Evolutionary conservation across 2,329 filamentous ascomycete species (phyloP), one percentile per base, ranked within the genome.

Genomic region (Colletotrichum aenigma): DNA sequence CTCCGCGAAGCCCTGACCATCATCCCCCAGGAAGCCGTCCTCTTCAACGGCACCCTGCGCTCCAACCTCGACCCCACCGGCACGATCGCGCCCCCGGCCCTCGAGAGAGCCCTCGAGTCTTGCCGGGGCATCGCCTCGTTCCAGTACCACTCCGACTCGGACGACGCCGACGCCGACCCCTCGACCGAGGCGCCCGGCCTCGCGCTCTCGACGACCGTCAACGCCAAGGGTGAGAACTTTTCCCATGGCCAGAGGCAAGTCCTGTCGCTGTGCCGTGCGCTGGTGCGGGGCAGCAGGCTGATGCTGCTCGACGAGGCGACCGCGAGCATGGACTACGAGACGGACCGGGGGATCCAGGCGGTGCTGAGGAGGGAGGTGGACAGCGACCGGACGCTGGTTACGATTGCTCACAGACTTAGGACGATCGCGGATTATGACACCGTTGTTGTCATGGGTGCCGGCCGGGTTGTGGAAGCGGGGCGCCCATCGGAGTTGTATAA

Each of bases 351-450:
- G 4, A 90, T 92, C 71, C 90, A 92, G 81, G 82, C 83, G n/a
- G 87, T 90, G 3, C 80, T 92, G 36, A 85, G 89, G 18, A 81
- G 84, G 10, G 89, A 90, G 77, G 85, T 92, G 32, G 84, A 86
- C 68, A 84, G 83, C 58, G 86, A 87, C 30, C 85, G 89, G 28
- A 92, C 90, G 12, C 84, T 92, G 6, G 87, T 92, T 24, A 91
- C 90, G 4, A 91, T 92, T 76, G 90, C 94, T 3, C 94, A 96
- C 80, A 89, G 94, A 3, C 86, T 96, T 66, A 94, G 92, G 82
- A 95, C 94, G 1, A 94, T 93, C 68, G 88, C 91, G 72, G 90
- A 92, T 80, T 92, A 91, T 77, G 90, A 93, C 78, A 85, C 85
- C 34, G 86, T 93, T 1, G 86, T 92, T 4, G 90, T 92, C 18